Base-by-base conservation (phyloP, 441 rosid genomes). In the Flueggea neowawraea region DNA sequence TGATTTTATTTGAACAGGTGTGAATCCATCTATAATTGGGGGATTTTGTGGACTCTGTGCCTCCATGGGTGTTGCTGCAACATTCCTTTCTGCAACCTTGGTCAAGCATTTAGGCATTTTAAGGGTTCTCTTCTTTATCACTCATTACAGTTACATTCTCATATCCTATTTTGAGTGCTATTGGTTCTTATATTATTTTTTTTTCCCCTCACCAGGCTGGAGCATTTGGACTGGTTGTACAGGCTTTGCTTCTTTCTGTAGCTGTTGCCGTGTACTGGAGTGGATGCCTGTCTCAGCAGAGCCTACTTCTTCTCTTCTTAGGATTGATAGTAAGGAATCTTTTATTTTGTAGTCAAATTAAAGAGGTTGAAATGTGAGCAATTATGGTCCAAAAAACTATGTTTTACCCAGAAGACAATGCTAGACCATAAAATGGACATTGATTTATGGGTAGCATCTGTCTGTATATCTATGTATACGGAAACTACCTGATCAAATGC, bases 41-140 rank as follows among this genome's bases (percentile, higher is more conserved):
- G 95, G 95, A 11, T 93, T 93, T 62, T 88, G 86, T 72, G 98
- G 97, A 54, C 75, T 90, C 57, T 90, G 98, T 44, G 92, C 98
- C 61, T 73, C 76, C 60, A 93, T 90, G 98, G 98, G 97, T 8
- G 93, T 93, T 6, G 89, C 83, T 0, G 98, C 97, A 16, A 90
- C 98, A 7, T 93, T 93, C 67, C 73, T 89, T 52, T 85, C 98
- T 58, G 88, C 97, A 63, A 78, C 75, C 69, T 71, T 93, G 64
- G 93, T 93, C 72, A 84, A 57, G 75, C 79, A 58, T 50, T 73
- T 93, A 28, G 97, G 97, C 73, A 86, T 93, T 73, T 71, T 90
- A 61, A 86, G 87, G 98, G 98, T 92, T 12, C 63, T 50, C 12
- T 17, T 67, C 10, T 16, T 2, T 22, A 69, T 55, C 12, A 65